A percentile compares a stretch with the other conserved stretches of the same genome.
phyloP scores from a whole-genome alignment of 805 yeast species.

The Debaryomyces maramus region DNA sequence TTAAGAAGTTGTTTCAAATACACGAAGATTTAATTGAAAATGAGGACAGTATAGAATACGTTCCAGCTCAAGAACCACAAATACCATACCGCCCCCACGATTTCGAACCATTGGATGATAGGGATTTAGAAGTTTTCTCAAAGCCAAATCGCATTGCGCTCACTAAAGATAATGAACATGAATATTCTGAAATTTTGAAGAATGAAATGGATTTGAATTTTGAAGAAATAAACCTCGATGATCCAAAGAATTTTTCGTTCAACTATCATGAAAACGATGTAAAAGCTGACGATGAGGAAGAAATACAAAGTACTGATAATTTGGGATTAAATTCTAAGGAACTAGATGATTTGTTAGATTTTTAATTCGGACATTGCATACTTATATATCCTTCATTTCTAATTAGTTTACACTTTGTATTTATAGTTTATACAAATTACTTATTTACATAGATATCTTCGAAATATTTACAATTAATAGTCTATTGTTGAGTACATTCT shows the following conservation, averaged over 20 bases:
- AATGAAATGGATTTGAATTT: conserved; percentile 14
- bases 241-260: conserved; percentile 5
- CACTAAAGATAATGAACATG: conserved; percentile 16
- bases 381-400: conserved; percentile 3
- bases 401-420: background rate
- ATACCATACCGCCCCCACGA: conserved; percentile 47
- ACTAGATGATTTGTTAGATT: conserved; percentile 37
- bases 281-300: conserved; percentile 13
- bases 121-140: conserved; percentile 23
- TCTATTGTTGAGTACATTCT: conserved; percentile 36
- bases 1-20: conserved; percentile 8
- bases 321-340: conserved; percentile 35
- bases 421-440: conserved; percentile 2
- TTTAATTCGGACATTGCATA: conserved; percentile 8
- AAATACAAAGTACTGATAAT: conserved; percentile 5
- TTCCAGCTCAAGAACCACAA: conserved; percentile 40
- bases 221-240: conserved; percentile 12
- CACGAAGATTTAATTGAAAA: conserved; percentile 23
- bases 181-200: conserved; percentile 12
- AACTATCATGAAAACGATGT: background rate
- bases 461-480: conserved; percentile 3
- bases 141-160: conserved; percentile 21
- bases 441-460: conserved; percentile 2
- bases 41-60: conserved; percentile 49
- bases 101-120: conserved; percentile 39